Percentiles rank a stretch among this genome's conserved stretches.
These are phyloP conservation scores for Podospora comata DNA, from an alignment of 495 filamentous ascomycete species.

Conservation along the genomic window DNA sequence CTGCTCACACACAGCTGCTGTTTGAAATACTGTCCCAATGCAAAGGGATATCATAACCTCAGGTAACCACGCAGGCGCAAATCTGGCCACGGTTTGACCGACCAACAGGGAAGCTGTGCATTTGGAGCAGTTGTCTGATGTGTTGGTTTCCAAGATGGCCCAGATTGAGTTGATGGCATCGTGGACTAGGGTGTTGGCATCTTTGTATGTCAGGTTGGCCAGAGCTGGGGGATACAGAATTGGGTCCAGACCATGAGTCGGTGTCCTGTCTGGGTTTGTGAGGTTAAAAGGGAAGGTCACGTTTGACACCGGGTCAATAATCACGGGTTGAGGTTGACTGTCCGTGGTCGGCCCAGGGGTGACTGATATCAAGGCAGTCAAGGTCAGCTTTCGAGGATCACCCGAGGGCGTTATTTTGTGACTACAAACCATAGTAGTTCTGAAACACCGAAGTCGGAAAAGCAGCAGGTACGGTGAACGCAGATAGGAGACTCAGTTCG, in stretches of 20 bases:
- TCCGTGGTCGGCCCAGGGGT: background rate
- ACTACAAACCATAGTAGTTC: constrained; percentile 42
- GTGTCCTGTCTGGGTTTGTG: constrained; percentile 53
- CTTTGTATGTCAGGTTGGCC: constrained; percentile 39
- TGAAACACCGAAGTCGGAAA: constrained; percentile 56
- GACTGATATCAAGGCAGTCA: background rate
- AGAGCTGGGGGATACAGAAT: constrained; percentile 46
- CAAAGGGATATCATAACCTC: constrained; percentile 52
- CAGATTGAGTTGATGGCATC: constrained; percentile 42
- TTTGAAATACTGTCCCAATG: constrained; percentile 41
- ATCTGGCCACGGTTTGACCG: constrained; percentile 48
- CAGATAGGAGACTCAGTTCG: background rate
- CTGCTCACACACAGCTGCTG: constrained; percentile 44
- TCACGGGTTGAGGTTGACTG: constrained; percentile 53
- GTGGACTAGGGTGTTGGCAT: constrained; percentile 43
- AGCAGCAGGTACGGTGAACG: constrained; percentile 49
- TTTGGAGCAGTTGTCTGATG: constrained; percentile 47
- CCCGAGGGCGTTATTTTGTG: background rate
- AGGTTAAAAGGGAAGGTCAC: constrained; percentile 56
- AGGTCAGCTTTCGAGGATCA: background rate
- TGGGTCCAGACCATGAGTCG: constrained; percentile 47
- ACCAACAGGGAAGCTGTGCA: constrained; percentile 52
- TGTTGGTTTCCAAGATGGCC: constrained; percentile 42
- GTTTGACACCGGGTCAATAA: constrained; percentile 56
- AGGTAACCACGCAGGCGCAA: constrained; percentile 48